Evolutionary conservation across 2,329 filamentous ascomycete species (phyloP).

Genomic region (Metarhizium anisopliae): DNA sequence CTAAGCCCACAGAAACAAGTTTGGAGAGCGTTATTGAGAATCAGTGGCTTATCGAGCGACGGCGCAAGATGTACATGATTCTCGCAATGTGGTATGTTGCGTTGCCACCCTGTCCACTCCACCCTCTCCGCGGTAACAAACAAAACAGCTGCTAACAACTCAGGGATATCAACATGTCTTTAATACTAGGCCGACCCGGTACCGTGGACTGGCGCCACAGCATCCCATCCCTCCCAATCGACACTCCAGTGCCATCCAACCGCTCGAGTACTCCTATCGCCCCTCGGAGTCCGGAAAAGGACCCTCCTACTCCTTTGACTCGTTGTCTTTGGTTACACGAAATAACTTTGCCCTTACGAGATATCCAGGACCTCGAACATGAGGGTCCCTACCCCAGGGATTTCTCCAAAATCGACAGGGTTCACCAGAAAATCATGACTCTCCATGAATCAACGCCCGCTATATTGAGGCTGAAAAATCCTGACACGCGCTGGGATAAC

Average conservation of each 20-base stretch:
- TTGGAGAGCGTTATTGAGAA: conserved; percentile 43
- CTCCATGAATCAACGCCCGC: conserved; percentile 41
- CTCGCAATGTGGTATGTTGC: conserved; percentile 31
- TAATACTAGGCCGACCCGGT: conserved; percentile 46
- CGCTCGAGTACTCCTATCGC: conserved; percentile 38
- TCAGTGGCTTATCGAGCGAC: conserved; percentile 48
- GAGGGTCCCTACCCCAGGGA: conserved; percentile 46
- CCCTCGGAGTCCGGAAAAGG: conserved; percentile 33
- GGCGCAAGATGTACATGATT: conserved; percentile 47
- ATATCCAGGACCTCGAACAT: conserved; percentile 47
- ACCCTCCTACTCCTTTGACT: conserved; percentile 49
- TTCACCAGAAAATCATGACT: conserved; percentile 42
- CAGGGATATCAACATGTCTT: conserved; percentile 47
- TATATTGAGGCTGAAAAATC: conserved; percentile 43
- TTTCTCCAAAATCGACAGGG: conserved; percentile 41
- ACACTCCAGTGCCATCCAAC: conserved; percentile 39
- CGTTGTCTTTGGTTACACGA: conserved; percentile 42
- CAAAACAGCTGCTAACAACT: neutral
- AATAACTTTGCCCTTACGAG: conserved; percentile 37
- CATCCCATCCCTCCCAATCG: conserved; percentile 42
- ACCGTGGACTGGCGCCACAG: conserved; percentile 41
- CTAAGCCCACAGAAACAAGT: conserved; percentile 35
- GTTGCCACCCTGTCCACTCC: neutral
- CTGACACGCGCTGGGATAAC: conserved; percentile 48
- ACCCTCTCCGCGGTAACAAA: neutral